A percentile compares a stretch with the other conserved stretches of the same genome.
Conservation (phyloP, 2,329 filamentous ascomycete species). For the Teratosphaeria nubilosa region DNA sequence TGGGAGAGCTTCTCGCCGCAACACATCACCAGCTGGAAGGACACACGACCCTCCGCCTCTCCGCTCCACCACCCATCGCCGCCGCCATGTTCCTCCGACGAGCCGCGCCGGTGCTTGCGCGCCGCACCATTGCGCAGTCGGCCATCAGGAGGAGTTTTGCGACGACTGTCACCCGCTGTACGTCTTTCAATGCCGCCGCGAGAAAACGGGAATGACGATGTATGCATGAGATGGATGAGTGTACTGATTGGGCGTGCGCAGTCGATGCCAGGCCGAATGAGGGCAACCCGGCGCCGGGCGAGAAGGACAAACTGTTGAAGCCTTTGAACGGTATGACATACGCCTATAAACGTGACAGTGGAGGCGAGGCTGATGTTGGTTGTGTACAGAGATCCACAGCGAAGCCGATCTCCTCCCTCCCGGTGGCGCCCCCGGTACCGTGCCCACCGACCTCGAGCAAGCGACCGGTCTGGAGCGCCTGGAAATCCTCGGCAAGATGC, state of each 20-base stretch:
- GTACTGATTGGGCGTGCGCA: neutral
- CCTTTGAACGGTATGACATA: conserved; percentile 34
- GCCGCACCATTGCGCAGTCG: conserved; percentile 31
- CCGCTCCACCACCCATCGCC: neutral
- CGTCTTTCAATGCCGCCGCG: conserved; percentile 12
- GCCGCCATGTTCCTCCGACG: conserved; percentile 37
- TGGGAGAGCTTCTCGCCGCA: neutral
- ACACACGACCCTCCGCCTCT: neutral
- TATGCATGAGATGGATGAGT: neutral
- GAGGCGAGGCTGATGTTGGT: conserved; percentile 9
- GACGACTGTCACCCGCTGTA: conserved; percentile 38
- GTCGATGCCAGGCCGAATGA: conserved; percentile 5
- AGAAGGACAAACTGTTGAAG: conserved; percentile 32
- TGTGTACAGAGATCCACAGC: conserved; percentile 62
- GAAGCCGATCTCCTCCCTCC: conserved; percentile 76
- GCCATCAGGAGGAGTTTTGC: conserved; percentile 36
- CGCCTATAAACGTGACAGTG: conserved; percentile 2
- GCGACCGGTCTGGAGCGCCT: conserved; percentile 95
- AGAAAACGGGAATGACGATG: neutral
- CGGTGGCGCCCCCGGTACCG: conserved; percentile 69
- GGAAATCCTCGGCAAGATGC: conserved; percentile 98
- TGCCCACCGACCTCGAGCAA: conserved; percentile 92
- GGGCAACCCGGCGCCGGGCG: conserved; percentile 27
- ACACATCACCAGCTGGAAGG: neutral
- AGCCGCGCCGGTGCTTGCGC: conserved; percentile 38